Evolutionary conservation across 2,329 filamentous ascomycete species (phyloP).

Genomic region (Cercospora sp.): DNA sequence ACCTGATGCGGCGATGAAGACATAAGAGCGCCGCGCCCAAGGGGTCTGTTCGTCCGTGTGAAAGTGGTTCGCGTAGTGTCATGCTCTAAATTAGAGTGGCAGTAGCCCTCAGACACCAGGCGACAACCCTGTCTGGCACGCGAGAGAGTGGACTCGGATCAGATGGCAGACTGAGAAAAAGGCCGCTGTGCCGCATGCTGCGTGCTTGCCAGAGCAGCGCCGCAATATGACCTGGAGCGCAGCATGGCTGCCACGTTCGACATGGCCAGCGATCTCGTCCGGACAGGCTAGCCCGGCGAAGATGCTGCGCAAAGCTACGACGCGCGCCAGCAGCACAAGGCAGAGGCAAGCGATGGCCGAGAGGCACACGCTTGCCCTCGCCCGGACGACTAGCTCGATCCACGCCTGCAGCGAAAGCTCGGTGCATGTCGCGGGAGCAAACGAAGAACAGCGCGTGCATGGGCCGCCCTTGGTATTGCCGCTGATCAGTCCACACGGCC

Average conservation of each 20-base stretch:
- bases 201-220: not conserved
- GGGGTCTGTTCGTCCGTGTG: constrained; percentile 11
- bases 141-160: constrained; percentile 5
- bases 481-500: constrained; percentile 8
- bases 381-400: not conserved
- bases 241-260: constrained; percentile 7
- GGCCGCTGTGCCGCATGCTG: not conserved
- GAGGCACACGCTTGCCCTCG: constrained; percentile 1
- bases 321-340: not conserved
- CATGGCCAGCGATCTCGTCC: not conserved
- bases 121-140: constrained; percentile 4
- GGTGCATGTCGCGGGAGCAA: not conserved
- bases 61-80: constrained; percentile 27
- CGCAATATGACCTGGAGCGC: not conserved
- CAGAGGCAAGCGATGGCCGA: not conserved
- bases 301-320: not conserved
- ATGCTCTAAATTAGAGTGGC: constrained; percentile 30
- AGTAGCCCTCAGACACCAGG: constrained; percentile 24
- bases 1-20: constrained; percentile 23
- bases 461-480: not conserved
- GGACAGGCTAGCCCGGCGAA: not conserved
- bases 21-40: constrained; percentile 12
- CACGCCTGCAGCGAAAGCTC: not conserved
- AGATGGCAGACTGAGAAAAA: not conserved
- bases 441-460: not conserved